Base-by-base conservation (phyloP, 352 stramenopile species). In the Phytophthora agathidicida region DNA sequence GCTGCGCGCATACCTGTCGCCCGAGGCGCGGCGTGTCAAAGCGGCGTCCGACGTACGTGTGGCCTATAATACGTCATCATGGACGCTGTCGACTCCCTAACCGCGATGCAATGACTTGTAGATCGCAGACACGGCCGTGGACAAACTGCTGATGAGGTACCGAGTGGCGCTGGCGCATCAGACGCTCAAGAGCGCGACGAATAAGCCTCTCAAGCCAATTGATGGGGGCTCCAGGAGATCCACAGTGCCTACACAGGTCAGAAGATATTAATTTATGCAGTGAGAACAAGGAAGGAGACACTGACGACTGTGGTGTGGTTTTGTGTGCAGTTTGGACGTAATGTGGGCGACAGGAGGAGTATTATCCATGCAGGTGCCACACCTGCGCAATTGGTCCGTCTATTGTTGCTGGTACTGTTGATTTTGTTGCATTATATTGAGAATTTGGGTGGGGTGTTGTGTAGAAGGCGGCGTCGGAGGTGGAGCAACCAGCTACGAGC, bases 71-170 rank as follows among this genome's bases (percentile, higher is more conserved):
- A 33, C 3, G 20, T 53, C 41, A 28, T 45, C 27, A 13, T 50
- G 27, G 28, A n/a, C 13, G 7, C 28, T 48, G 26, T 35, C 3
- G 22, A n/a, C 23, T 11, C 3, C n/a, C 41, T 61, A 28, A 62
- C 53, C 13, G 19, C 31, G 62, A 23, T 64, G 28, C 17, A 46
- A 45, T 41, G 17, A 3, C 4, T 24, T 53, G 10, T 37, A 75
- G 82, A 75, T 84, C 42, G 71, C 74, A 44, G 74, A 88, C 33
- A 73, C 47, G n/a, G 78, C 71, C 2, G 78, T 89, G 17, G 78
- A 88, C 44, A 86, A 84, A 33, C 47, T 93, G 23, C 52, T 93
- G 32, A 80, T 82, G 65, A 65, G 72, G 22, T 81, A 89, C 48
- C 72, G 81, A 22, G 51, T 92, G 39, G 55, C 58, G 7, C 42